Evolutionary conservation across 2,329 filamentous ascomycete genomes (phyloP), one percentile per base, ranked within the genome.

Genomic region (Trichoderma oligosporum): DNA sequence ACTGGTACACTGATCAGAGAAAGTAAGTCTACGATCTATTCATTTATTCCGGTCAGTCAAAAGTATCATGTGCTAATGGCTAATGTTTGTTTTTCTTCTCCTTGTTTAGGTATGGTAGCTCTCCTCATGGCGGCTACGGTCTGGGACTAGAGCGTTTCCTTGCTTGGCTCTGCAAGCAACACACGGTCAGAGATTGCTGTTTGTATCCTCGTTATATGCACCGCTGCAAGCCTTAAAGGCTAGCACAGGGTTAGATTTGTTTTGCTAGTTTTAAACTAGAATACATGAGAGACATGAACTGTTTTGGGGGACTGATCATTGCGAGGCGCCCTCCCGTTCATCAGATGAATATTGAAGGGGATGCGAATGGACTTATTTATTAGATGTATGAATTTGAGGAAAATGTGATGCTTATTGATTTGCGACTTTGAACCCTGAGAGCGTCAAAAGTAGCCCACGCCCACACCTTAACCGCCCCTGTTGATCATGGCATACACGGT

Each of bases 1-100:
- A 95, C 81, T 99, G 94, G 94, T 99, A 97, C 78, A 95, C 91
- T 29, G 94, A 97, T 76, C 91, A 96, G 82, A 82, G 92, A 71
- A 96, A 94, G 89, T 65, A 54, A 59, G 64, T 57, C n/a, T 18
- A 12, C n/a, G 11, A 16, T 33, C 16, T 14, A 5, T n/a, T n/a
- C n/a, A n/a, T n/a, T n/a, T n/a, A n/a, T n/a, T n/a, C n/a, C n/a
- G n/a, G n/a, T n/a, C n/a, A n/a, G n/a, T n/a, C n/a, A n/a, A n/a
- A n/a, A n/a, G n/a, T n/a, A n/a, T n/a, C n/a, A n/a, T n/a, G n/a
- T n/a, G n/a, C n/a, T 18, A 36, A 22, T 35, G 12, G 39, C 51
- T 57, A 57, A 60, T 24, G 2, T 6, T 44, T 9, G 20, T 1
- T 11, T 18, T 29, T 16, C 12, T 22, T 8, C 24, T n/a, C 14